phyloP scores from a whole-genome alignment of 2,329 filamentous ascomycete species.

The Colletotrichum sp. region DNA sequence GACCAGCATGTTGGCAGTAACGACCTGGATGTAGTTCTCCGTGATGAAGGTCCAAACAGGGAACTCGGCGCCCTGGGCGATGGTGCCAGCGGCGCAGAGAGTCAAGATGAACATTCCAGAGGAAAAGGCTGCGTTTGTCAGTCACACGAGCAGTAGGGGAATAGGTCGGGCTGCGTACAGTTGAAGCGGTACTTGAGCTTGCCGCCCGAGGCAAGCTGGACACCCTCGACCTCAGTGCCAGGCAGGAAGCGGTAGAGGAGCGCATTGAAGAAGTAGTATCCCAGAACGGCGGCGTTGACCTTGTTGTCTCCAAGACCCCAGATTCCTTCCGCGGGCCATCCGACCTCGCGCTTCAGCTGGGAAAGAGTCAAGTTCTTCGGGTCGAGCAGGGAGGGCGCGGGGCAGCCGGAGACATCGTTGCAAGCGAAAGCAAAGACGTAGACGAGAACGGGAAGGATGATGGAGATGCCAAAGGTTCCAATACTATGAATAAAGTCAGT shows the following conservation, averaged over 20 bases:
- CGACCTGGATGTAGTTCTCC: conserved; percentile 86
- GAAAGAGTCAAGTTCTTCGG: conserved; percentile 75
- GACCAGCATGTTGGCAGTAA: conserved; percentile 83
- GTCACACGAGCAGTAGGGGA: not conserved
- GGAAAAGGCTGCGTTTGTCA: conserved; percentile 64
- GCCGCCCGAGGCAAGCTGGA: conserved; percentile 71
- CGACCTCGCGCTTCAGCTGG: conserved; percentile 78
- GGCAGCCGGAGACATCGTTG: conserved; percentile 93
- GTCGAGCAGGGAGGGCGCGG: conserved; percentile 78
- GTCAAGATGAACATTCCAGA: conserved; percentile 77
- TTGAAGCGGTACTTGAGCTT: conserved; percentile 85
- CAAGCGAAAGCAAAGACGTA: conserved; percentile 85
- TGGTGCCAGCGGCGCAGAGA: conserved; percentile 76
- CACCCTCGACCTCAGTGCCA: conserved; percentile 73
- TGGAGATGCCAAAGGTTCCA: conserved; percentile 78
- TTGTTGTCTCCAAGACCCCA: conserved; percentile 72
- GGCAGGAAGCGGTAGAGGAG: conserved; percentile 80
- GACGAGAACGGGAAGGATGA: conserved; percentile 79
- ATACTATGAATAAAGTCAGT: not conserved
- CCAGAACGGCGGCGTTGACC: conserved; percentile 72
- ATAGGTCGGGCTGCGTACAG: conserved; percentile 47
- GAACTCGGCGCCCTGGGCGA: conserved; percentile 80
- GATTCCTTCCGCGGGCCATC: conserved; percentile 78
- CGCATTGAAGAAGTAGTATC: conserved; percentile 80
- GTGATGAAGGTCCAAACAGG: conserved; percentile 91